Percentiles rank a stretch among this genome's conserved stretches.
Evolutionary conservation across 352 stramenopile genomes (phyloP).

Genomic region (Phytophthora agathidicida): DNA sequence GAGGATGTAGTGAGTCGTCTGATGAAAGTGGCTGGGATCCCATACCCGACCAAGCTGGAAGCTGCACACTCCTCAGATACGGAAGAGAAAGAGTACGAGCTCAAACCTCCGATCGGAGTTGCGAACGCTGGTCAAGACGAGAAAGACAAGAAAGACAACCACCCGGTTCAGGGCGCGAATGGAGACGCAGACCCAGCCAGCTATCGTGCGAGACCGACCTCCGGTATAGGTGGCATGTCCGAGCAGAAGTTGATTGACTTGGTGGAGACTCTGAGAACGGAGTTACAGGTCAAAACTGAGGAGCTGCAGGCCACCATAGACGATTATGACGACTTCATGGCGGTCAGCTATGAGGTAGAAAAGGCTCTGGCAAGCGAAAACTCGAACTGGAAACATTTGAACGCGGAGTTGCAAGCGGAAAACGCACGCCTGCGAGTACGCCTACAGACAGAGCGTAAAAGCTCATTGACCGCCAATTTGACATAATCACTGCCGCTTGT

Average conservation of each 20-base stretch:
- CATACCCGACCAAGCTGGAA: background rate
- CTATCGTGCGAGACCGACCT: background rate
- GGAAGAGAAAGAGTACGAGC: background rate
- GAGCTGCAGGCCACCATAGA: conserved; percentile 15
- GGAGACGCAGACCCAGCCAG: background rate
- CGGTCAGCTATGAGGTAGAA: conserved; percentile 15
- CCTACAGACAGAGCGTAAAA: background rate
- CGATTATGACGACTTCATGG: conserved; percentile 20
- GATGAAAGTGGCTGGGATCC: conserved; percentile 1
- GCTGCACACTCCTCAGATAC: too few relatives aligned
- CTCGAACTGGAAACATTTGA: conserved; percentile 6
- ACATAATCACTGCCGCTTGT: too few relatives aligned
- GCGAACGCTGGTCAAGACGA: background rate
- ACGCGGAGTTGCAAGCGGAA: conserved; percentile 7
- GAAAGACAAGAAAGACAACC: background rate
- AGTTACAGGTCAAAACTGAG: conserved; percentile 65
- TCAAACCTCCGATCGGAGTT: background rate
- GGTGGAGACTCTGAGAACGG: conserved; percentile 59
- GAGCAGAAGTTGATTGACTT: conserved; percentile 40
- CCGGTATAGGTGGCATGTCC: background rate
- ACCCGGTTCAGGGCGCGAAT: background rate
- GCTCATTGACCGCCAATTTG: background rate
- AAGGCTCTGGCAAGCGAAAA: conserved; percentile 14
- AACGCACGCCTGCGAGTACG: conserved; percentile 3
- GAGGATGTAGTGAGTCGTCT: conserved; percentile 10